Base-by-base conservation (phyloP, 805 yeast genomes). In the Hanseniaspora osmophila region DNA sequence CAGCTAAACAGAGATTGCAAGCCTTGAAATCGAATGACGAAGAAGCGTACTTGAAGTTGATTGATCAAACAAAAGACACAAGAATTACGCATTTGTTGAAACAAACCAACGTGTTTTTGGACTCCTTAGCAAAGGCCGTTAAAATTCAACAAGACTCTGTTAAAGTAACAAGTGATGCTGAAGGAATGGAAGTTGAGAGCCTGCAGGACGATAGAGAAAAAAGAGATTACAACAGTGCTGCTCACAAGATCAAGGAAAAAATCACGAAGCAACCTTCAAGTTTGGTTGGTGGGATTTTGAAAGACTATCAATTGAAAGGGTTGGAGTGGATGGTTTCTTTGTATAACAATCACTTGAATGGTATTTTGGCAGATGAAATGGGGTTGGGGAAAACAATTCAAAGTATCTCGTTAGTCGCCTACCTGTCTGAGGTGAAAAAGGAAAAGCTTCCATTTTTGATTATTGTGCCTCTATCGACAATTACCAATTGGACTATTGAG, bases 321-420 rank as follows among this genome's bases (percentile, higher is more conserved):
- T 70, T 92, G 47, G 96, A 92, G 60, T 92, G 99, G 99, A 92
- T 92, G 98, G 95, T 92, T 2, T 92, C 98, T 0, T 66, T 92
- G 48, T 92, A 75, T 67, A 92, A 92, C 61, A 92, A 92, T 64
- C 94, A 86, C 62, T 72, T 92, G 56, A 92, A 92, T 60, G 99
- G 99, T 70, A 92, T 92, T 52, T 66, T 92, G 47, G 99, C 99
- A 1, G 99, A 92, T 69, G 99, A 92, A 65, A 92, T 92, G 99
- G 99, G 99, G 51, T 71, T 92, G 50, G 99, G 99, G 62, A 92
- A 92, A 61, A 92, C 99, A 63, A 69, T 56, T 74, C 94, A 84
- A 61, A 76, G 88, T n/a, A 78, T 84, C 47, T 82, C 92, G 0
- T 66, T 84, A 52, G 68, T 84, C 17, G 73, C 90, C 1, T 79